These are phyloP conservation scores for Fusarium sp. DNA, from an alignment of 2,329 filamentous ascomycete genomes.

Conservation along the genomic window DNA sequence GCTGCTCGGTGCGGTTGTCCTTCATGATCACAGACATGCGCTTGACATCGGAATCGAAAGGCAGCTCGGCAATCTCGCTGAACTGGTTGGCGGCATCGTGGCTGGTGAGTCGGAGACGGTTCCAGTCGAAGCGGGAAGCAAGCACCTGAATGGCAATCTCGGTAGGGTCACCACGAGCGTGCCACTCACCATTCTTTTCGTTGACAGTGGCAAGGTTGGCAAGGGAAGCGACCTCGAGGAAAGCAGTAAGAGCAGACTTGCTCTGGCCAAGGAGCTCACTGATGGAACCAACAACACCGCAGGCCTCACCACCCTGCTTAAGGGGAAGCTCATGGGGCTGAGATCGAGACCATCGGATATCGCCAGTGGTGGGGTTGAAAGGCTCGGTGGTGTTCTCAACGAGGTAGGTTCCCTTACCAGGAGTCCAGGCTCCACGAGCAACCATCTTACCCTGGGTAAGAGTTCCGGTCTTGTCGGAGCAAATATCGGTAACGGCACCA, in stretches of 20 bases:
- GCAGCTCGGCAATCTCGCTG: slow-evolving; percentile 72
- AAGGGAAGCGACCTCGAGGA: slow-evolving; percentile 69
- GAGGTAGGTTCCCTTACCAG: slow-evolving; percentile 66
- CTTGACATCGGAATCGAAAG: slow-evolving; percentile 79
- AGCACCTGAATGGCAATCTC: slow-evolving; percentile 81
- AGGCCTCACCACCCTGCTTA: slow-evolving; percentile 44
- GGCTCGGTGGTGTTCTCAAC: slow-evolving; percentile 67
- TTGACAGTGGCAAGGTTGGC: slow-evolving; percentile 65
- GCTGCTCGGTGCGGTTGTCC: slow-evolving; percentile 49
- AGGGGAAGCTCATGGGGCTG: slow-evolving; percentile 55
- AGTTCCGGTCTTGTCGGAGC: slow-evolving; percentile 69
- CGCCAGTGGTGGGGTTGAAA: slow-evolving; percentile 66
- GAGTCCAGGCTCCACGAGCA: slow-evolving; percentile 69
- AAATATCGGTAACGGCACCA: slow-evolving; percentile 69
- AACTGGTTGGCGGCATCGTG: slow-evolving; percentile 58
- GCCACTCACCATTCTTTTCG: slow-evolving; percentile 62
- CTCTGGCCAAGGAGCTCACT: slow-evolving; percentile 56
- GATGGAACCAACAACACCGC: slow-evolving; percentile 41
- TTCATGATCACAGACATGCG: slow-evolving; percentile 78
- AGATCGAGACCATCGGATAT: slow-evolving; percentile 54
- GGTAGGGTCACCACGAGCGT: slow-evolving; percentile 73
- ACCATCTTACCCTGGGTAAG: slow-evolving; percentile 74
- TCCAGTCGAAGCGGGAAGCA: slow-evolving; percentile 73
- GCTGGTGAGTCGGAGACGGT: slow-evolving; percentile 63
- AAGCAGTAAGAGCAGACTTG: slow-evolving; percentile 58